phyloP scores from a whole-genome alignment of 2,329 filamentous ascomycete genomes.

The Coniochaeta ligniaria region DNA sequence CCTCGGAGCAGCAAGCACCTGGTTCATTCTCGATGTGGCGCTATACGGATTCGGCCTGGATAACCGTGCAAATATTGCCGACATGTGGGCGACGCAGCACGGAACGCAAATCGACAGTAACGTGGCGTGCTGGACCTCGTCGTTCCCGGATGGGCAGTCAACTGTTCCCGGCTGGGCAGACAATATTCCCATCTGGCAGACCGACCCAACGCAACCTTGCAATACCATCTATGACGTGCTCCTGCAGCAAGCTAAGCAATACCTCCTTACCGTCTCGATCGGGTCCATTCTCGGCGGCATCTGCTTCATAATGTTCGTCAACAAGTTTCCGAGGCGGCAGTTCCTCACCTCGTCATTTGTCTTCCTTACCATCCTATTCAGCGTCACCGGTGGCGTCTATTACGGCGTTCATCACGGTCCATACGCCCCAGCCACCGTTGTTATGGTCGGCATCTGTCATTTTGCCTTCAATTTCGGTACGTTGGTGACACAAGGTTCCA shows the following conservation, averaged over 20 bases:
- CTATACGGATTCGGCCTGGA: conserved; percentile 49
- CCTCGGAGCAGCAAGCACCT: conserved; percentile 38
- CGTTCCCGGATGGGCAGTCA: conserved; percentile 32
- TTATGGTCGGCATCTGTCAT: conserved; percentile 44
- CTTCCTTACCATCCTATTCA: conserved; percentile 35
- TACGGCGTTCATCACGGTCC: conserved; percentile 35
- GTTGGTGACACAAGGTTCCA: too few relatives aligned
- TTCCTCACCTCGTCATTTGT: conserved; percentile 43
- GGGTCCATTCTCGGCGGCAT: conserved; percentile 42
- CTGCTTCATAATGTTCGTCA: conserved; percentile 39
- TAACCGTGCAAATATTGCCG: conserved; percentile 31
- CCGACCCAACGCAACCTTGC: conserved; percentile 38
- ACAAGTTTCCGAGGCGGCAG: conserved; percentile 36
- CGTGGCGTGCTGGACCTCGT: conserved; percentile 41
- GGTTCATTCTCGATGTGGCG: conserved; percentile 49
- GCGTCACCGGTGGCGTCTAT: conserved; percentile 42
- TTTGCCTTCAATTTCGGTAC: conserved; percentile 49
- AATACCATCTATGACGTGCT: conserved; percentile 45
- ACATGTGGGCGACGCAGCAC: conserved; percentile 31
- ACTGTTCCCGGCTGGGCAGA: conserved; percentile 32
- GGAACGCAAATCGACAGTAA: conserved; percentile 24
- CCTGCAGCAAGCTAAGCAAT: conserved; percentile 44
- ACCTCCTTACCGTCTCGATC: conserved; percentile 42
- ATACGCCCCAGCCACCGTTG: conserved; percentile 37
- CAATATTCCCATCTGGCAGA: conserved; percentile 40